phyloP scores from a whole-genome alignment of 1,284 basidiomycete species.

The Flammula alnicola region DNA sequence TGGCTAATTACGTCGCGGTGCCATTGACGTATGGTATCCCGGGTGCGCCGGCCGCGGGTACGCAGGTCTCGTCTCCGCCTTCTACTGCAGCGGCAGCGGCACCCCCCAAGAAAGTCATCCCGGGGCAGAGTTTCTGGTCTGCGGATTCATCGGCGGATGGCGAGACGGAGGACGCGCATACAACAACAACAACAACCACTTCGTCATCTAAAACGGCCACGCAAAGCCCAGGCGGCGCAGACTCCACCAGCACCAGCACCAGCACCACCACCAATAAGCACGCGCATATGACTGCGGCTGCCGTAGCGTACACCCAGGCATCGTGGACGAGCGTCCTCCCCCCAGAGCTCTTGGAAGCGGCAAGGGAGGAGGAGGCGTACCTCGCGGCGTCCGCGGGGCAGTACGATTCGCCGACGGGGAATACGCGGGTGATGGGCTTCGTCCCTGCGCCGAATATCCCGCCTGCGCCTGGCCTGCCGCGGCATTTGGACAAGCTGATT shows the following conservation, averaged over 20 bases:
- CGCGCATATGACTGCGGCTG: slow-evolving; percentile 20
- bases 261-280: slow-evolving; percentile 3
- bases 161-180: slow-evolving; percentile 36
- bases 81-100: not conserved
- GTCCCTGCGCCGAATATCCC: slow-evolving; percentile 78
- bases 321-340: slow-evolving; percentile 83
- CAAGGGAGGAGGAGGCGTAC: slow-evolving; percentile 83
- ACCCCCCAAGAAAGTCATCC: slow-evolving; percentile 21
- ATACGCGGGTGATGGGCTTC: slow-evolving; percentile 40
- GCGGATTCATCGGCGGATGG: slow-evolving; percentile 45
- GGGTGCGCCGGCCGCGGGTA: slow-evolving; percentile 17
- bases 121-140: slow-evolving; percentile 53
- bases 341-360: slow-evolving; percentile 74
- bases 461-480: slow-evolving; percentile 84
- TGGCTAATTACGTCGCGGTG: slow-evolving; percentile 92
- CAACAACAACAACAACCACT: too few relatives aligned
- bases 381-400: slow-evolving; percentile 52
- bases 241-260: not conserved
- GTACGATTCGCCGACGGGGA: slow-evolving; percentile 33
- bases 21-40: slow-evolving; percentile 31
- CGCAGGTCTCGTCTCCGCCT: slow-evolving; percentile 2
- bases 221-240: too few relatives aligned
- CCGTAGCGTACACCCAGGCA: slow-evolving; percentile 34
- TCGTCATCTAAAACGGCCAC: too few relatives aligned
- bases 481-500: slow-evolving; percentile 94